These are phyloP conservation scores for Adansonia gregorii DNA, from an alignment of 441 rosid species.

Conservation along the genomic window DNA sequence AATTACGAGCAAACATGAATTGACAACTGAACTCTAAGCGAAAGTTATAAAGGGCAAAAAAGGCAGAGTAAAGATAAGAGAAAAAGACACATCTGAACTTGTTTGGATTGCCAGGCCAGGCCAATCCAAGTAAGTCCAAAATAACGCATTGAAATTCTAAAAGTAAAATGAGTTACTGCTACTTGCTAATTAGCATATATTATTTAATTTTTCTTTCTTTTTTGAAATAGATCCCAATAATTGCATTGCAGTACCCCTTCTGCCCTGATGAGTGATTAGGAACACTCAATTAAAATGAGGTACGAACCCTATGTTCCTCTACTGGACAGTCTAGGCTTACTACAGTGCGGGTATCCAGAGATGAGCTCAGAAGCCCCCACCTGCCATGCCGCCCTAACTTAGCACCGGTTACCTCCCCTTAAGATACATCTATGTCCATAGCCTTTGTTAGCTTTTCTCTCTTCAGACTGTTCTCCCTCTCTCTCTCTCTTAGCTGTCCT, in stretches of 20 bases:
- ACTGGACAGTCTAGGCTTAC: conserved; percentile 1
- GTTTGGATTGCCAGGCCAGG: background rate
- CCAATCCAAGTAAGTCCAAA: conserved; percentile 5
- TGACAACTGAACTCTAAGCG: conserved; percentile 37
- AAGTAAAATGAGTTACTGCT: background rate
- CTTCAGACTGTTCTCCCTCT: conserved; percentile 1
- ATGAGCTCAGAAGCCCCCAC: conserved; percentile 22
- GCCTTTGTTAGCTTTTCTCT: conserved; percentile 31
- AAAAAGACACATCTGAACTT: background rate
- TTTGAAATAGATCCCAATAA: conserved; percentile 28
- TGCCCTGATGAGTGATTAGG: background rate
- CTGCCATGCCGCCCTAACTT: conserved; percentile 47
- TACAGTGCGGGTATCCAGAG: conserved; percentile 9
- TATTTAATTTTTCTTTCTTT: background rate
- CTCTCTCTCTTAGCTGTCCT: conserved; percentile 55
- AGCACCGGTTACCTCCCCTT: conserved; percentile 39
- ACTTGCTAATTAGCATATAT: background rate
- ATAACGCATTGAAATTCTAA: conserved; percentile 34
- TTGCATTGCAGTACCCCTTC: conserved; percentile 11
- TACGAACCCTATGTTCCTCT: conserved; percentile 25
- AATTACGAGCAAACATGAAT: conserved; percentile 26
- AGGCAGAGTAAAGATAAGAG: background rate
- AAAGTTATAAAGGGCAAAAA: background rate
- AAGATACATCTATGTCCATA: conserved; percentile 32
- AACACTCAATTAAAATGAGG: conserved; percentile 13